Percentiles rank a stretch among this genome's conserved stretches.
Evolutionary conservation across 2,329 filamentous ascomycete species (phyloP).

Genomic region (Metarhizium sp.): DNA sequence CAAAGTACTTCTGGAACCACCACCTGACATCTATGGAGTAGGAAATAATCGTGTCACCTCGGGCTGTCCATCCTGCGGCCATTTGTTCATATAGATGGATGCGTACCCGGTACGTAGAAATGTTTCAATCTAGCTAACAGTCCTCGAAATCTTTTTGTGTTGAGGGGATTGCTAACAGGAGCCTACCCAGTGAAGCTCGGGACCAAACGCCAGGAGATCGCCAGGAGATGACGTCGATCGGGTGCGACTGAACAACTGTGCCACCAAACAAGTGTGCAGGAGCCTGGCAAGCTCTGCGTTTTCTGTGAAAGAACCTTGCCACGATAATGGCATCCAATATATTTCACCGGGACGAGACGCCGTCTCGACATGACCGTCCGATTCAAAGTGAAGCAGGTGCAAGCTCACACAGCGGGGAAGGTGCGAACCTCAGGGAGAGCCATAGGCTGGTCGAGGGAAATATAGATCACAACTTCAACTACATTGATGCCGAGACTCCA

Average conservation of each 20-base stretch:
- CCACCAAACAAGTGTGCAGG: background rate
- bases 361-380: conserved; percentile 34
- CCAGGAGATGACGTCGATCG: background rate
- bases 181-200: conserved; percentile 17
- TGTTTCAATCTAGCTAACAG: background rate
- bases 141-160: background rate
- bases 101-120: background rate
- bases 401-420: conserved; percentile 12
- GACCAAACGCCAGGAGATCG: background rate
- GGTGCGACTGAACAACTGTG: background rate
- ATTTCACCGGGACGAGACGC: background rate
- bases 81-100: background rate
- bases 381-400: conserved; percentile 37
- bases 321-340: background rate
- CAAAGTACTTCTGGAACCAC: too few relatives aligned
- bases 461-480: conserved; percentile 35
- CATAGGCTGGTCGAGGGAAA: conserved; percentile 31
- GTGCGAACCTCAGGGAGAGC: background rate
- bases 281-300: background rate
- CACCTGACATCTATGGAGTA: too few relatives aligned
- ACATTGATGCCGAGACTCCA: conserved; percentile 38
- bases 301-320: background rate
- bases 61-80: too few relatives aligned
- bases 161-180: background rate
- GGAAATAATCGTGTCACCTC: too few relatives aligned